Conservation (phyloP, 2,329 filamentous ascomycete species). For the Laburnicola sp. region DNA sequence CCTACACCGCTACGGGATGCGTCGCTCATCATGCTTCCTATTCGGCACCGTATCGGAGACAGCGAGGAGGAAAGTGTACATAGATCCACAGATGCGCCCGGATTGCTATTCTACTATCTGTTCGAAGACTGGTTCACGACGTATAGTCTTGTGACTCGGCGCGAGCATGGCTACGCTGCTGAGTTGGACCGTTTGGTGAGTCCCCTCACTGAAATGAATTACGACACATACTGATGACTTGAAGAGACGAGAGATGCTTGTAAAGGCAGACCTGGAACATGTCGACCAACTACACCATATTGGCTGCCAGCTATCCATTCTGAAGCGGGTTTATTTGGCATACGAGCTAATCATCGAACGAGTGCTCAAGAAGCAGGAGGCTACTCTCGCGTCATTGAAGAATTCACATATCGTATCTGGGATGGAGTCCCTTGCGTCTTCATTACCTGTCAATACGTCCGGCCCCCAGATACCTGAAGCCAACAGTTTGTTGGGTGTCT, state of each 20-base stretch:
- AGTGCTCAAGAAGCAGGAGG: conserved; percentile 55
- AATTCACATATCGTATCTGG: conserved; percentile 47
- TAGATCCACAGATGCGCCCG: conserved; percentile 58
- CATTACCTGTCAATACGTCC: conserved; percentile 20
- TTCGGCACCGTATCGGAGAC: conserved; percentile 50
- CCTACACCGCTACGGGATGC: conserved; percentile 48
- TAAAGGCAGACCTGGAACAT: conserved; percentile 50
- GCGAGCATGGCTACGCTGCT: conserved; percentile 51
- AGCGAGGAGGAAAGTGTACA: conserved; percentile 53
- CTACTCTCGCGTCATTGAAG: conserved; percentile 49
- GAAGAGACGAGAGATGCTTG: conserved; percentile 58
- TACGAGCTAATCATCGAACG: conserved; percentile 64
- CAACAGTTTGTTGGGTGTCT: conserved; percentile 50
- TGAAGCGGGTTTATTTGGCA: conserved; percentile 63
- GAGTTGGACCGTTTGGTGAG: conserved; percentile 56
- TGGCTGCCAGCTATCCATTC: conserved; percentile 62
- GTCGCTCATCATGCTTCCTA: conserved; percentile 49
- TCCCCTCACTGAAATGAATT: neutral
- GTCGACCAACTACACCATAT: conserved; percentile 61
- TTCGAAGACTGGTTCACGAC: conserved; percentile 68
- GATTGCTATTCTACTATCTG: conserved; percentile 66
- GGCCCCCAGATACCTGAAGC: conserved; percentile 36
- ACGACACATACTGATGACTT: neutral
- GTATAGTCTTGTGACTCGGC: conserved; percentile 58
- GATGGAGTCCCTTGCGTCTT: conserved; percentile 34